These are phyloP conservation scores for Microbotryomycetes sp. DNA, from an alignment of 1,284 basidiomycete genomes.

Conservation along the genomic window DNA sequence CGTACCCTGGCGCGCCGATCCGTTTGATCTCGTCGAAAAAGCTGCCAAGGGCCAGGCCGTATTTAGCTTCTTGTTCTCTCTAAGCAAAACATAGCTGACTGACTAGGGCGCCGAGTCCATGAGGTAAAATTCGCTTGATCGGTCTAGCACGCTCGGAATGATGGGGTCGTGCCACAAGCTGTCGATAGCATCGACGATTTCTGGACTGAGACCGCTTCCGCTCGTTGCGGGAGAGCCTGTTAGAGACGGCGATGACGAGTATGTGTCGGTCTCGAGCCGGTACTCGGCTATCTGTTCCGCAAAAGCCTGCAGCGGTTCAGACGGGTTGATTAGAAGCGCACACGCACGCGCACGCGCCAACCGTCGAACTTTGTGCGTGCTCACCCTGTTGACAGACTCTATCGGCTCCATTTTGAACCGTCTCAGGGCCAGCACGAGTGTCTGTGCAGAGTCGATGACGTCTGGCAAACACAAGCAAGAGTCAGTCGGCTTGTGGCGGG, in stretches of 20 bases:
- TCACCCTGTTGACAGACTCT: conserved; percentile 63
- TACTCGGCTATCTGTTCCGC: conserved; percentile 48
- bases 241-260: conserved; percentile 7
- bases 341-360: neutral
- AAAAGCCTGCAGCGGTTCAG: conserved; percentile 49
- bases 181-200: conserved; percentile 41
- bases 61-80: no score
- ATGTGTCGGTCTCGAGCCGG: conserved; percentile 44
- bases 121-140: conserved; percentile 81
- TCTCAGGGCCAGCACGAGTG: conserved; percentile 78
- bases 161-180: conserved; percentile 81
- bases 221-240: neutral
- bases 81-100: conserved; percentile 41
- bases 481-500: neutral
- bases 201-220: conserved; percentile 33
- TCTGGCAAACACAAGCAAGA: conserved; percentile 29
- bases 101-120: conserved; percentile 94
- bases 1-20: conserved; percentile 70
- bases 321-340: conserved; percentile 35
- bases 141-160: conserved; percentile 77
- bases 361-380: conserved; percentile 33
- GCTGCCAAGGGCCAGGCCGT: no score
- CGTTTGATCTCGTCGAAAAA: conserved; percentile 81
- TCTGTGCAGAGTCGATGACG: conserved; percentile 81
- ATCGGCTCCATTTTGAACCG: conserved; percentile 80